These are phyloP conservation scores for Panicum virgatum DNA, from an alignment of 202 grass and related monocot genomes.

Conservation along the genomic window DNA sequence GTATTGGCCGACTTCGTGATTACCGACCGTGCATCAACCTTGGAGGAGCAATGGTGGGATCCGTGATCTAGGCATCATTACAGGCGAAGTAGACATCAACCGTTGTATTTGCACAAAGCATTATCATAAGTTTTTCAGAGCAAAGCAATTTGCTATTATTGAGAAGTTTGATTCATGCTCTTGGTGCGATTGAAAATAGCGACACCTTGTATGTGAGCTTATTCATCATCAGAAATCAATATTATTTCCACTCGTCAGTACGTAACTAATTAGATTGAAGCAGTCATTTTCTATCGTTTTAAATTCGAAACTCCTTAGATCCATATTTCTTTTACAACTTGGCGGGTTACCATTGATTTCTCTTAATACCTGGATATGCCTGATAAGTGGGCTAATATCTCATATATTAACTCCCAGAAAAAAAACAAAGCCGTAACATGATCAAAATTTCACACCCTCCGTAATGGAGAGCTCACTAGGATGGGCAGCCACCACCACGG, in stretches of 20 bases:
- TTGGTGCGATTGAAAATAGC: neutral
- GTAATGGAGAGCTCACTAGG: neutral
- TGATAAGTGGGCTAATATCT: neutral
- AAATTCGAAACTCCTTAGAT: neutral
- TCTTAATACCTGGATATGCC: neutral
- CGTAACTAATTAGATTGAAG: neutral
- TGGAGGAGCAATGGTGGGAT: too few species aligned
- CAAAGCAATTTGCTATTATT: too few species aligned
- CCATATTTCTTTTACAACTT: neutral
- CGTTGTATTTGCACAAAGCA: too few species aligned
- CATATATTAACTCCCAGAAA: neutral
- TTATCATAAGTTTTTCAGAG: too few species aligned
- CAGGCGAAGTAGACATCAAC: too few species aligned
- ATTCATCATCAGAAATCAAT: neutral
- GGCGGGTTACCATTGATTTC: neutral
- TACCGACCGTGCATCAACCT: too few species aligned
- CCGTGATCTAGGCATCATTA: too few species aligned
- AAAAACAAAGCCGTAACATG: neutral
- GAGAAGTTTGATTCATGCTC: neutral
- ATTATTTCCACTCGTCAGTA: neutral
- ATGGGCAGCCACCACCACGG: neutral
- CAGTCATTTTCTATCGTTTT: neutral
- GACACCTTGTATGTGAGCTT: neutral
- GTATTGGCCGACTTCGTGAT: too few species aligned
- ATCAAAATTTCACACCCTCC: constrained; percentile 37